Evolutionary conservation across 441 rosid species (phyloP).

Genomic region (Hypseocharis bilobata): DNA sequence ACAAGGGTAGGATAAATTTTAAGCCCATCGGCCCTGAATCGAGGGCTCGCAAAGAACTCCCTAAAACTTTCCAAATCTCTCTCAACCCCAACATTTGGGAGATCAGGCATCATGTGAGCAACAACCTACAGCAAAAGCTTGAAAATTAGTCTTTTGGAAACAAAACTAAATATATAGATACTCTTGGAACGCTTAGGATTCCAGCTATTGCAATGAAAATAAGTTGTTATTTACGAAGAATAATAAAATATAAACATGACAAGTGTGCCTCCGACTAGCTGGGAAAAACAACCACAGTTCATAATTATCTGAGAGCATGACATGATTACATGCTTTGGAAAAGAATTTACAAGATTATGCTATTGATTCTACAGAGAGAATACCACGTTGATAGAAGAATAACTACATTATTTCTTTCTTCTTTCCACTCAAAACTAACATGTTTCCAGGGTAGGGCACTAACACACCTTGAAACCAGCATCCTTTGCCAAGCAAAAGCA

Average conservation of each 20-base stretch:
- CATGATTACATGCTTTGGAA: no score
- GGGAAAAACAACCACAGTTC: no score
- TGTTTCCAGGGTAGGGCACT: not conserved
- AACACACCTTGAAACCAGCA: slow-evolving; percentile 89
- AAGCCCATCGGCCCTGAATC: slow-evolving; percentile 90
- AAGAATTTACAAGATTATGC: no score
- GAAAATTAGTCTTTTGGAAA: slow-evolving; percentile 16
- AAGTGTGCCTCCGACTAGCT: no score
- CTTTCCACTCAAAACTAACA: not conserved
- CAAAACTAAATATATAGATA: slow-evolving; percentile 4
- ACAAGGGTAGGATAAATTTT: slow-evolving; percentile 98
- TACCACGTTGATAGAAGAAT: no score
- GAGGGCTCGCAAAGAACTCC: slow-evolving; percentile 95
- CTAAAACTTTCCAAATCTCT: slow-evolving; percentile 90
- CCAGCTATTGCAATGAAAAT: no score
- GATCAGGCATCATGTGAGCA: slow-evolving; percentile 99
- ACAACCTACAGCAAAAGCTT: slow-evolving; percentile 55
- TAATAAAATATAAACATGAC: no score
- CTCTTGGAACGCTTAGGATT: slow-evolving; percentile 9
- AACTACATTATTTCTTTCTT: not conserved
- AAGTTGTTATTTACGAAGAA: no score
- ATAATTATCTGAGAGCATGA: not conserved
- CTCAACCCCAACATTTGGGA: slow-evolving; percentile 96
- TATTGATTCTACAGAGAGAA: not conserved
- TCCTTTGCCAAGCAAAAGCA: slow-evolving; percentile 95